Base-by-base conservation (phyloP, 2,329 filamentous ascomycete species). In the Aspergillus glaucus region DNA sequence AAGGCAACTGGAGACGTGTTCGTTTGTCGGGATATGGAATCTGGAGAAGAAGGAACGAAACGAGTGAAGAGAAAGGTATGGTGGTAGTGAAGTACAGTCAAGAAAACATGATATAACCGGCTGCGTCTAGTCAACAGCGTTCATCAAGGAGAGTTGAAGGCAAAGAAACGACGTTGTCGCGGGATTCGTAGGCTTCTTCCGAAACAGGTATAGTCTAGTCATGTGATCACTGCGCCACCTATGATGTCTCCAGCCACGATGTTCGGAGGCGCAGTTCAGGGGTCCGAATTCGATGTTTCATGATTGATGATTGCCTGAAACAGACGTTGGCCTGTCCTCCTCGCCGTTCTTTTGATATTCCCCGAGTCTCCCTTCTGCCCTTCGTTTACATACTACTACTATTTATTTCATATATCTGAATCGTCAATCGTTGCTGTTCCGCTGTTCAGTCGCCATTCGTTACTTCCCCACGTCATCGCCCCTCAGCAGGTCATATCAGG, bases 1-100 rank as follows among this genome's bases (percentile, higher is more conserved):
- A 66, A 65, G 62, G 60, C 53, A 51, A 49, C 48, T 50, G 52
- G 45, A 53, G 54, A 61, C 47, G 57, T 59, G 58, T 56, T 54
- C 56, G 56, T 42, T 58, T 47, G 54, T 52, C 50, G 50, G 14
- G 26, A 28, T 12, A 19, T 22, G 3, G 17, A 10, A 24, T 15
- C 32, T 42, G 41, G 32, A 41, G 37, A 46, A 34, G 50, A 39
- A 44, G 19, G n/a, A 39, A 14, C 7, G 12, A 43, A 50, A 37
- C 12, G 17, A 45, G 21, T 19, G 21, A 30, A 43, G 14, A 47
- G 40, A 26, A 28, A 41, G 32, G 37, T 12, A 4, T 36, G 8
- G 34, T 17, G 47, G 44, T 26, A 40, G 19, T 26, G 19, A 22
- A 44, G 34, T 15, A 40, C 15, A 40, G 37, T 40, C 37, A 40